These are phyloP conservation scores for Tulasnella sp. DNA, from an alignment of 768 basidiomycete species.

Conservation along the genomic window DNA sequence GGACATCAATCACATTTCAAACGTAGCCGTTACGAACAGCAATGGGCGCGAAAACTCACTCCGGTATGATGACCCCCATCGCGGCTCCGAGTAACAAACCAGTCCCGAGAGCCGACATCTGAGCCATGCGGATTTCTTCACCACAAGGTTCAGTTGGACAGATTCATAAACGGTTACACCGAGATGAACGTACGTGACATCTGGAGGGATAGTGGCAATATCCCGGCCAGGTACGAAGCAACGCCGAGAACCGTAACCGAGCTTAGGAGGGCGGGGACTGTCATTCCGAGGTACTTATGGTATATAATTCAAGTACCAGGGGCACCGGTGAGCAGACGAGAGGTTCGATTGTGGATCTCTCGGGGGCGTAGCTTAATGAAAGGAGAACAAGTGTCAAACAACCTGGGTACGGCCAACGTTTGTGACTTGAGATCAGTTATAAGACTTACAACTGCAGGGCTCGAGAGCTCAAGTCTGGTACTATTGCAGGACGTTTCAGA, in stretches of 20 bases:
- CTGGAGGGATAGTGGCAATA: constrained; percentile 60
- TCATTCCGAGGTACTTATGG: constrained; percentile 22
- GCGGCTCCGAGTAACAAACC: constrained; percentile 85
- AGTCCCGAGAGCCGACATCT: constrained; percentile 52
- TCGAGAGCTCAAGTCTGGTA: too few species aligned
- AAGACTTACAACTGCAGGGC: too few species aligned
- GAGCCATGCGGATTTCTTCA: constrained; percentile 33
- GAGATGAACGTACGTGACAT: constrained; percentile 45
- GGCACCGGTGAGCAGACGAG: too few species aligned
- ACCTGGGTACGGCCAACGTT: too few species aligned
- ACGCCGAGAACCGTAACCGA: constrained; percentile 28
- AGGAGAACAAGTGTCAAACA: too few species aligned
- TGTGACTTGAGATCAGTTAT: too few species aligned
- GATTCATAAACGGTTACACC: neutral
- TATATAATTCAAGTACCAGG: too few species aligned
- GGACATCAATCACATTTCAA: neutral
- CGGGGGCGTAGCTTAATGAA: too few species aligned
- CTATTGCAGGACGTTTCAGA: too few species aligned
- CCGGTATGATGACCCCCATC: constrained; percentile 84
- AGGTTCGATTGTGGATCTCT: too few species aligned
- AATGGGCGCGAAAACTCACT: too few species aligned
- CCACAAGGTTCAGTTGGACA: constrained; percentile 4
- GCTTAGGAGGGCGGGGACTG: constrained; percentile 23
- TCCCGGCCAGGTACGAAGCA: constrained; percentile 49
- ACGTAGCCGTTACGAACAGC: too few species aligned